Evolutionary conservation across 2,329 filamentous ascomycete genomes (phyloP).

Genomic region (Penicillium sp.): DNA sequence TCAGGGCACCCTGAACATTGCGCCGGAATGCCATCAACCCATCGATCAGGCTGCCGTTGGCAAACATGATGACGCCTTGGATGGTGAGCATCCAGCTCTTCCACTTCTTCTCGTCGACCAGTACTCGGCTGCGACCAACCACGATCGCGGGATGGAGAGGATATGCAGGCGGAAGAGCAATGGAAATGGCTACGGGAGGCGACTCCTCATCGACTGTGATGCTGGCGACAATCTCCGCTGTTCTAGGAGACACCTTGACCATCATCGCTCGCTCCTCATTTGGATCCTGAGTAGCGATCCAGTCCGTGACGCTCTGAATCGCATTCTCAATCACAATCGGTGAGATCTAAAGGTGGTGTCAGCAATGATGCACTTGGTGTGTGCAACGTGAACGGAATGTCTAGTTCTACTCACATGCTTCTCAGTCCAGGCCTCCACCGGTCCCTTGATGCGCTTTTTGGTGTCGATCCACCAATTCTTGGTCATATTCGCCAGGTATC

Average conservation of each 20-base stretch:
- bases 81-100: slow-evolving; percentile 83
- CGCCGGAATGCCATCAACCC: slow-evolving; percentile 79
- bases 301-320: slow-evolving; percentile 40
- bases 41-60: slow-evolving; percentile 83
- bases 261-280: slow-evolving; percentile 54
- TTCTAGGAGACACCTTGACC: slow-evolving; percentile 69
- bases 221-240: slow-evolving; percentile 74
- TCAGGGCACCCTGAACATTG: slow-evolving; percentile 82
- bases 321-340: slow-evolving; percentile 43
- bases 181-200: slow-evolving; percentile 76
- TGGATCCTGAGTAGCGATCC: slow-evolving; percentile 44
- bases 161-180: slow-evolving; percentile 75
- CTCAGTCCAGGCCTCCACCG: slow-evolving; percentile 80
- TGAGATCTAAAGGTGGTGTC: slow-evolving; percentile 36
- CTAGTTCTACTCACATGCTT: slow-evolving; percentile 70
- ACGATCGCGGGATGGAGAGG: slow-evolving; percentile 78
- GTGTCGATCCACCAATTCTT: slow-evolving; percentile 82
- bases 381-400: background rate
- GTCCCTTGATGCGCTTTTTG: slow-evolving; percentile 71
- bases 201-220: slow-evolving; percentile 86
- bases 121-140: slow-evolving; percentile 74
- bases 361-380: slow-evolving; percentile 6
- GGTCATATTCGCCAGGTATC: slow-evolving; percentile 72
- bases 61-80: slow-evolving; percentile 89
- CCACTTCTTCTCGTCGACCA: slow-evolving; percentile 89